A percentile compares a stretch with the other conserved stretches of the same genome.
These are phyloP conservation scores for Blastomyces emzantsi DNA, from an alignment of 2,329 filamentous ascomycete genomes.

Conservation along the genomic window DNA sequence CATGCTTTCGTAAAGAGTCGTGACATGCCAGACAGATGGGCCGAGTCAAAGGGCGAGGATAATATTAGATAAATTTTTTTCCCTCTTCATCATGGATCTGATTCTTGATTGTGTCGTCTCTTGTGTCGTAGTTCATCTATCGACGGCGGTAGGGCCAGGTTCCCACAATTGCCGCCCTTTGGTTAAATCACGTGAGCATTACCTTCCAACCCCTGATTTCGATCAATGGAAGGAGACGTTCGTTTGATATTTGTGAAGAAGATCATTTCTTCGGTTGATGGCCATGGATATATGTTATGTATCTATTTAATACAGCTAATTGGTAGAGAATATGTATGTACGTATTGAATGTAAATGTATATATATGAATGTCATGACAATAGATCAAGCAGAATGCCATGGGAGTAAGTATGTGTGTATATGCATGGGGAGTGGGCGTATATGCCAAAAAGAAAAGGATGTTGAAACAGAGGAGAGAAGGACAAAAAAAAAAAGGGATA, in stretches of 20 bases:
- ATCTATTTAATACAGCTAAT: neutral
- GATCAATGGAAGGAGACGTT: neutral
- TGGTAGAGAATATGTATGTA: neutral
- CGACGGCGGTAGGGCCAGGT: too few species aligned
- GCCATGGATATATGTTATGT: neutral
- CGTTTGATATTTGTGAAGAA: neutral
- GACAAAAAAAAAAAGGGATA: too few species aligned
- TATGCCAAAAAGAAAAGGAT: constrained; percentile 1
- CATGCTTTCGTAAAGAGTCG: too few species aligned
- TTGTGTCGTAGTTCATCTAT: too few species aligned
- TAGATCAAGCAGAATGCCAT: neutral
- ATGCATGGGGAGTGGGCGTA: neutral
- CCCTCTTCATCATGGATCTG: too few species aligned
- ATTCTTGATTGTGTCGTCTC: too few species aligned
- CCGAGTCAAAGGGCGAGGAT: too few species aligned
- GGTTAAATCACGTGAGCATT: neutral
- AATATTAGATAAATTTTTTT: too few species aligned
- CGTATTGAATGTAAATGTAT: neutral
- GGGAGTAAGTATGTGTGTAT: neutral
- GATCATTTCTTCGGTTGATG: neutral
- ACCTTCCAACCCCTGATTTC: neutral
- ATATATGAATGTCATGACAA: neutral
- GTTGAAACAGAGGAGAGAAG: neutral
- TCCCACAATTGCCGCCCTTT: neutral
- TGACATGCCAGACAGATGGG: too few species aligned